Percentiles rank a stretch among this genome's conserved stretches.
These are phyloP conservation scores for Yamadazyma pseudoaaseri DNA, from an alignment of 1,139 yeast species.

Conservation along the genomic window DNA sequence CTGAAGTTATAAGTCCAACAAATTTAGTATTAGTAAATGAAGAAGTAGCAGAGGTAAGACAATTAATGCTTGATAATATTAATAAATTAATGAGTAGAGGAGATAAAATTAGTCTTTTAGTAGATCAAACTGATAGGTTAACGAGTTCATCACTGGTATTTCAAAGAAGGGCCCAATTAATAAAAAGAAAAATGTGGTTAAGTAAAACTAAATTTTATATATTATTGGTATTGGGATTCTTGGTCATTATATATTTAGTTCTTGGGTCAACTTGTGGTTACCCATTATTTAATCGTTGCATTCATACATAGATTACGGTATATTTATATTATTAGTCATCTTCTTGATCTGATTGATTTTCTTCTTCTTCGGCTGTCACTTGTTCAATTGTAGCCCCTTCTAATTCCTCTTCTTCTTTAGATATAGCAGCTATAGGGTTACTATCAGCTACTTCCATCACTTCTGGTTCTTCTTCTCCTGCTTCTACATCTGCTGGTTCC, in stretches of 20 bases:
- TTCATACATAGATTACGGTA: constrained; percentile 7
- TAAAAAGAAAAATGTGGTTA: constrained; percentile 70
- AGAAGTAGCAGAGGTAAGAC: constrained; percentile 54
- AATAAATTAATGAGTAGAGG: constrained; percentile 75
- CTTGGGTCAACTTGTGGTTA: constrained; percentile 53
- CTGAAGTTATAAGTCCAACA: constrained; percentile 33
- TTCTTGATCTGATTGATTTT: constrained; percentile 12
- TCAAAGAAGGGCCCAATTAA: constrained; percentile 65
- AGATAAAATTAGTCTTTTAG: constrained; percentile 70
- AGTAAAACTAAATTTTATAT: constrained; percentile 46
- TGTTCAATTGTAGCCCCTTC: constrained; percentile 11
- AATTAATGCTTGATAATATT: constrained; percentile 67
- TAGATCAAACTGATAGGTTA: constrained; percentile 77
- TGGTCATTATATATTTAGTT: constrained; percentile 37
- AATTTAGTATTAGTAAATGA: constrained; percentile 43
- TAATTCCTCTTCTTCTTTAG: constrained; percentile 19
- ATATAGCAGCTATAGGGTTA: constrained; percentile 24
- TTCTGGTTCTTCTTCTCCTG: constrained; percentile 9
- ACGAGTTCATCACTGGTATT: constrained; percentile 70
- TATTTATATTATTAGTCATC: background rate
- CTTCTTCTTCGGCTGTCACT: constrained; percentile 12
- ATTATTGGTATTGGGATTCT: constrained; percentile 25
- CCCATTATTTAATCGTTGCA: constrained; percentile 38
- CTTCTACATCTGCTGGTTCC: constrained; percentile 8
- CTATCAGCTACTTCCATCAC: constrained; percentile 10